A percentile compares a stretch with the other conserved stretches of the same genome.
phyloP scores from a whole-genome alignment of 176 grass and related monocot species.

The Phoenix dactylifera region DNA sequence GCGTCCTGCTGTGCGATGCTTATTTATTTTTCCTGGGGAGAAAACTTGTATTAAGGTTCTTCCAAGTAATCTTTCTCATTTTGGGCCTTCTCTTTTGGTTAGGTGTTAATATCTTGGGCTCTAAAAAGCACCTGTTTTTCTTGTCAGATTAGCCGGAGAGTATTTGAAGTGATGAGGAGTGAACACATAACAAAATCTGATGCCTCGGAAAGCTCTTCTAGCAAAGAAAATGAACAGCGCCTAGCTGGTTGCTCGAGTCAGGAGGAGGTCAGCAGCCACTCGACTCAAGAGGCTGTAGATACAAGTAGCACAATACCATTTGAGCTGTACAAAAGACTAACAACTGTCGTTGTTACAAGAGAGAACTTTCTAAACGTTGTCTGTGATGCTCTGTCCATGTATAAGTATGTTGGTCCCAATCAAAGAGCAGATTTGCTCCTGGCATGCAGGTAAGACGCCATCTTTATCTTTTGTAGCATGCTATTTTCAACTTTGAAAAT shows the following conservation, averaged over 20 bases:
- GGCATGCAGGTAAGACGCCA: conserved; percentile 47
- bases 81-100: background rate
- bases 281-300: conserved; percentile 6
- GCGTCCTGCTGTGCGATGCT: too few species aligned
- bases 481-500: too few species aligned
- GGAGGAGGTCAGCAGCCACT: background rate
- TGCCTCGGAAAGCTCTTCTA: background rate
- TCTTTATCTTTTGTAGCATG: too few species aligned
- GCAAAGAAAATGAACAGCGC: conserved; percentile 31
- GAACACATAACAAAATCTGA: conserved; percentile 13
- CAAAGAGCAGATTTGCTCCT: conserved; percentile 63
- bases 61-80: background rate
- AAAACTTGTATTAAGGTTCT: background rate
- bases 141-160: conserved; percentile 66
- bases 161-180: conserved; percentile 58
- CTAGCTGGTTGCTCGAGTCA: background rate
- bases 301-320: conserved; percentile 20
- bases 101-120: background rate
- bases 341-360: conserved; percentile 52
- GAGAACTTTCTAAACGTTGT: conserved; percentile 56
- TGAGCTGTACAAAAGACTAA: conserved; percentile 76
- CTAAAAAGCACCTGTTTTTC: background rate
- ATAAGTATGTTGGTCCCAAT: conserved; percentile 78
- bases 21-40: background rate
- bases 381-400: conserved; percentile 64